Base-by-base conservation (phyloP, 2,329 filamentous ascomycete genomes). In the Epichloe brachyelytri region DNA sequence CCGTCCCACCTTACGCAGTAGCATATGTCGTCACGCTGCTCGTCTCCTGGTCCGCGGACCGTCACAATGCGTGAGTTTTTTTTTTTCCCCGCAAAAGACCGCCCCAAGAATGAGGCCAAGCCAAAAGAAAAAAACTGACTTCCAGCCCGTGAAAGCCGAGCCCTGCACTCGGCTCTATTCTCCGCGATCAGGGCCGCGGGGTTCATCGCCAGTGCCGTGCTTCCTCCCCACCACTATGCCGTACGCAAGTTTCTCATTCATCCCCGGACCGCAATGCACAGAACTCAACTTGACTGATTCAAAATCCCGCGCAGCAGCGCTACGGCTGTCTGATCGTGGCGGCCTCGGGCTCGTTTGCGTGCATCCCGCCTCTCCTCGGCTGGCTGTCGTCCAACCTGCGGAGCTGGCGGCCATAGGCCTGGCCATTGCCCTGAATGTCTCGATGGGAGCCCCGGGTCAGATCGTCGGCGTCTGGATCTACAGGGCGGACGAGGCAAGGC, bases 381-480 rank as follows among this genome's bases (percentile, higher is more conserved):
- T 86, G 82, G 83, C 68, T 86, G 6, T 80, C 79, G 8, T 80
- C 78, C 40, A 88, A 88, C 59, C 69, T 85, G 46, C 78, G 77
- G 59, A 79, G 74, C 50, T 83, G 0, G 78, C 79, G 0, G 75
- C 82, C 0, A 78, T 79, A 0, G 83, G 83, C 0, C 71, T 88
- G 11, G 83, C 83, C 2, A 83, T 87, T 51, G 84, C 83, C 0
- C 65, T 88, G 54, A 86, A 87, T 55, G 77, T 87, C 15, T 80
- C 78, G 2, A 73, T 85, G 33, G 75, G 75, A 46, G 83, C 82
- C 0, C 83, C 82, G 0, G 83, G 84, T 0, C 83, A 87, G 63
- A 87, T 88, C 40, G 76, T 80, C 0, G 84, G 83, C 0, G 81
- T 86, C 1, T 88, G 82, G 82, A 86, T 86, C 54, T 87, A 86